These are phyloP conservation scores for Linnemannia exigua DNA, from an alignment of 192 early-diverging fungal species.

Conservation along the genomic window DNA sequence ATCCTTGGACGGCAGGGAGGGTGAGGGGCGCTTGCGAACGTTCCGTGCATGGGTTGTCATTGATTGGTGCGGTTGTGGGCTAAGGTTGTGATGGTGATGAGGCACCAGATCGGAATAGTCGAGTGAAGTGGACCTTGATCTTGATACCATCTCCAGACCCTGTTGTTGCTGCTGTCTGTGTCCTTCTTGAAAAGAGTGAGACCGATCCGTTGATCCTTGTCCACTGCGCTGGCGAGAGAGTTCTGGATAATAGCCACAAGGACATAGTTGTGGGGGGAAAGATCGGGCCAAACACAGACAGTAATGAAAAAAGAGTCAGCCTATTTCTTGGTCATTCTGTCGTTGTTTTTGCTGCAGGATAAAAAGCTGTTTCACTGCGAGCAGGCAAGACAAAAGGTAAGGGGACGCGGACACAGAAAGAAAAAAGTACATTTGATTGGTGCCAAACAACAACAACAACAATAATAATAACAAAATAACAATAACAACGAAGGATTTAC, in stretches of 20 bases:
- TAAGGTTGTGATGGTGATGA: neutral
- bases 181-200: neutral
- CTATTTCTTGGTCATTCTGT: neutral
- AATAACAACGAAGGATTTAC: neutral
- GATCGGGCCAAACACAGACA: neutral
- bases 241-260: neutral
- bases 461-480: too few species aligned
- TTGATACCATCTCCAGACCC: neutral
- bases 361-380: neutral
- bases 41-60: neutral
- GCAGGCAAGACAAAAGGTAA: neutral
- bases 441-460: too few species aligned
- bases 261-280: neutral
- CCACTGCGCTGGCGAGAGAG: neutral
- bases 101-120: neutral
- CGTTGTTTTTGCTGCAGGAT: neutral
- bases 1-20: neutral
- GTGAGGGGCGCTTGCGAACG: neutral
- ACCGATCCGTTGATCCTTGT: neutral
- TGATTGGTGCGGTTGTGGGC: neutral
- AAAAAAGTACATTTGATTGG: neutral
- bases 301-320: neutral
- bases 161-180: neutral
- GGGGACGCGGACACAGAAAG: neutral
- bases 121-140: neutral